Evolutionary conservation across 768 basidiomycete species (phyloP), one percentile per base, ranked within the genome.

Genomic region (Amanita molliuscula): DNA sequence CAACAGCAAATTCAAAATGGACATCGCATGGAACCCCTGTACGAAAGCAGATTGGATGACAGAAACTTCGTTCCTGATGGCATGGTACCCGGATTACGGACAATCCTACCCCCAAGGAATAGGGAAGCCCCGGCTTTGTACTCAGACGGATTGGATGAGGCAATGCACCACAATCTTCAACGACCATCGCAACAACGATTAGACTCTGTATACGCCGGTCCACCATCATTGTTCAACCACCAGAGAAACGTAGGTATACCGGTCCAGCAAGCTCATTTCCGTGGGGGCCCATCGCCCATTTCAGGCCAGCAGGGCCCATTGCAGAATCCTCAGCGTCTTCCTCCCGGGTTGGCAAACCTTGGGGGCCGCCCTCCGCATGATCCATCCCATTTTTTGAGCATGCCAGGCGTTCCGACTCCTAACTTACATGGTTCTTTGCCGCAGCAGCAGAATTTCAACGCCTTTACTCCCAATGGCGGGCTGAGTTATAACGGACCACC

Each of bases 311-410:
- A 70, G 44, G 76, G 67, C 54, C 61, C 73, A 20, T 59, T 77
- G 36, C 67, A 73, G 35, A 67, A 68, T 29, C 66, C 68, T 35
- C 83, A 84, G 58, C 77, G 85, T 37, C 66, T 90, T 29, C 88
- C 88, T 10, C 86, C 86, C 13, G 88, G 87, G 28, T 69, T 90
- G 34, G 87, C 88, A 10, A 88, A 88, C 58, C 75, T 90, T 16
- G 88, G 88, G 25, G 86, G 78, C 37, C 80, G 88, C 6, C 87
- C 86, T 20, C 87, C 87, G 2, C 86, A 88, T 55, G 88, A 89
- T 45, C 78, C 84, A 18, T 72, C 74, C 7, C 87, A 85, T 56
- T 82, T 81, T 57, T 58, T 77, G 23, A 74, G 78, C 25, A 66
- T 79, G 58, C 65, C 71, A 45, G 70, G 70, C 16, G 61, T 72